Evolutionary conservation across 768 basidiomycete species (phyloP).

Genomic region (Pleurotus pulmonarius): DNA sequence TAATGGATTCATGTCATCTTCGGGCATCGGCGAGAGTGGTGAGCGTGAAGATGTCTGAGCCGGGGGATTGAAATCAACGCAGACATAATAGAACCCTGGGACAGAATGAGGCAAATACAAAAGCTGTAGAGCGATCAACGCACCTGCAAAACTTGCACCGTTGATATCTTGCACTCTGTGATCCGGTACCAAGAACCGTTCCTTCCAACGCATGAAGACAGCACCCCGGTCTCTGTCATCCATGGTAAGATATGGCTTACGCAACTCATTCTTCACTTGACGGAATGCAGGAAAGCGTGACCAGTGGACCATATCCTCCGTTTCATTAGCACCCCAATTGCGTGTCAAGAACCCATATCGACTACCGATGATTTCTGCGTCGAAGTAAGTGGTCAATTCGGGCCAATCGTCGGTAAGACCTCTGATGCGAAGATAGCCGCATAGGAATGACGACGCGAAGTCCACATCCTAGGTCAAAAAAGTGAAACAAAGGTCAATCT

Average conservation of each 20-base stretch:
- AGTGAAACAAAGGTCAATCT: conserved; percentile 6
- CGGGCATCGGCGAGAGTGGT: conserved; percentile 14
- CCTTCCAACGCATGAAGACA: conserved; percentile 97
- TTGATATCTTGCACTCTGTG: conserved; percentile 91
- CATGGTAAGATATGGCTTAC: conserved; percentile 75
- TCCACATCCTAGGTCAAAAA: conserved; percentile 72
- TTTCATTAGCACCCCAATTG: conserved; percentile 87
- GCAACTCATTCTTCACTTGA: conserved; percentile 74
- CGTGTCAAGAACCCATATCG: conserved; percentile 89
- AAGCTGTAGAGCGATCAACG: conserved; percentile 22
- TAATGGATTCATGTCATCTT: conserved; percentile 13
- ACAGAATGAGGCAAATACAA: conserved; percentile 12
- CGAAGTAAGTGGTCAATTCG: conserved; percentile 94
- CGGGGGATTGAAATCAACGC: conserved; percentile 85
- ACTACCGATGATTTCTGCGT: conserved; percentile 91
- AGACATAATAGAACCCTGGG: conserved; percentile 92
- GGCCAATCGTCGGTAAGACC: conserved; percentile 94
- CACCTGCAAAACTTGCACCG: conserved; percentile 93
- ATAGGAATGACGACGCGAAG: conserved; percentile 78
- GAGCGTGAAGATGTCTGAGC: conserved; percentile 25
- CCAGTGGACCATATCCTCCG: conserved; percentile 95
- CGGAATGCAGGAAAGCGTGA: conserved; percentile 88
- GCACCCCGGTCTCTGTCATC: conserved; percentile 73
- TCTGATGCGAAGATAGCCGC: conserved; percentile 90
- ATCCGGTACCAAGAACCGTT: conserved; percentile 93